Base-by-base conservation (phyloP, 2,329 filamentous ascomycete genomes). In the Trichophyton benhamiae region DNA sequence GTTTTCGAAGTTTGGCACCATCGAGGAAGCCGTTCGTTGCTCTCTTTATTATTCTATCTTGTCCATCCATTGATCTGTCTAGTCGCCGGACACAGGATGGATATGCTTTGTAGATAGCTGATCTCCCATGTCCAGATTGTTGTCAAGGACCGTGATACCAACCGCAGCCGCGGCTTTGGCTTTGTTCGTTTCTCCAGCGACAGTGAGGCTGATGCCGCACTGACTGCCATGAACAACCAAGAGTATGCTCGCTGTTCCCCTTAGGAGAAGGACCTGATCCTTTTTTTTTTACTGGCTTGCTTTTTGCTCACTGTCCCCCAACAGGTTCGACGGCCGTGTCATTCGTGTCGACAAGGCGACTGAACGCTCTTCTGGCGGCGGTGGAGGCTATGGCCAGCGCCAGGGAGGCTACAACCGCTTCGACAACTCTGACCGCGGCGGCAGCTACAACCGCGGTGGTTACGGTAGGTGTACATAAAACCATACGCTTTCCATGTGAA, bases 271-370 rank as follows among this genome's bases (percentile, higher is more conserved):
- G 33, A 60, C 30, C 44, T 41, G 27, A n/a, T n/a, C n/a, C n/a
- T n/a, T 4, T 57, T 7, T 30, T 17, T 59, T 59, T 52, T 62
- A 27, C 20, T 49, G n/a, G 46, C 7, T 49, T 8, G n/a, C 52
- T 15, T 58, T 30, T 17, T 60, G 61, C 59, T 67, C n/a, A 48
- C 17, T 2, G 3, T 22, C 8, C n/a, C 11, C 17, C n/a, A 22
- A 9, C 20, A 95, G 91, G 70, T 96, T 97, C 75, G 91, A 97
- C 76, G 92, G 92, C 66, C 89, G 92, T 69, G 85, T 84, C 66
- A 96, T 99, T 74, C 91, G 92, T 68, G 92, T 99, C 66, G 92
- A 97, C 78, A 95, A 91, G 76, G 94, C 91, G 64, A 91, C 90
- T 62, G 91, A 96, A 75, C 87, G 86, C 67, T 83, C 84, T 3